These are phyloP conservation scores for Naganishia sp. DNA, from an alignment of 1,284 basidiomycete genomes.

Conservation along the genomic window DNA sequence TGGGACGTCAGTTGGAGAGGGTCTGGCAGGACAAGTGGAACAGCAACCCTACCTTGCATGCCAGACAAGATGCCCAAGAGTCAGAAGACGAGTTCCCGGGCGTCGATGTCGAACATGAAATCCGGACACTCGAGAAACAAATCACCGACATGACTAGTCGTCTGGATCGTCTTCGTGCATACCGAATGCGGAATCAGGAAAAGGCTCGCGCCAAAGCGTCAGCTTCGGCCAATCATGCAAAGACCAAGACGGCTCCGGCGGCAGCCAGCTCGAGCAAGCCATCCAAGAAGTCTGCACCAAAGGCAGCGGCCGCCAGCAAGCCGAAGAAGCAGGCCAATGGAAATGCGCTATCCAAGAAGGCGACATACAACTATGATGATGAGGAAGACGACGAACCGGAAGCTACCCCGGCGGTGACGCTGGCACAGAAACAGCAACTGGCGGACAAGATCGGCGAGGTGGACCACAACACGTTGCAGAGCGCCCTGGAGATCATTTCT, in stretches of 20 bases:
- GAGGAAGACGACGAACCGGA: slow-evolving; percentile 41
- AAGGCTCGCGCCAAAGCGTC: slow-evolving; percentile 21
- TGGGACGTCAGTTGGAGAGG: slow-evolving; percentile 75
- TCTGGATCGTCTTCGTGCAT: slow-evolving; percentile 13
- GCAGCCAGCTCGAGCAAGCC: slow-evolving; percentile 24
- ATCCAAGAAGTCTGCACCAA: slow-evolving; percentile 1
- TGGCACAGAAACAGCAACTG: slow-evolving; percentile 94
- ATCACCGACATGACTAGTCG: slow-evolving; percentile 35
- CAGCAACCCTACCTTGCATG: slow-evolving; percentile 63
- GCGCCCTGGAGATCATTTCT: slow-evolving; percentile 88
- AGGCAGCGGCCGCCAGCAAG: slow-evolving; percentile 22
- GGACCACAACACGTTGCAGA: slow-evolving; percentile 74
- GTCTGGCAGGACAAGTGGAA: slow-evolving; percentile 92
- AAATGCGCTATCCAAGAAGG: slow-evolving; percentile 44
- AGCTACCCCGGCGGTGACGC: slow-evolving; percentile 59
- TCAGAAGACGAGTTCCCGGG: slow-evolving; percentile 56
- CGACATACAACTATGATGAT: slow-evolving; percentile 53
- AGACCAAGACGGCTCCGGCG: slow-evolving; percentile 56
- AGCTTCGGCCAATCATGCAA: slow-evolving; percentile 42
- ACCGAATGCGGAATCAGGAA: slow-evolving; percentile 16
- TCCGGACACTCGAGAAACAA: slow-evolving; percentile 34
- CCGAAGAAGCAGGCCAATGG: slow-evolving; percentile 31
- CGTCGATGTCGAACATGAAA: slow-evolving; percentile 22
- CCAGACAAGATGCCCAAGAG: slow-evolving; percentile 38
- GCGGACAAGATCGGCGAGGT: slow-evolving; percentile 84